A percentile compares a stretch with the other conserved stretches of the same genome.
phyloP scores from a whole-genome alignment of 2,329 filamentous ascomycete species.

The Hirsutella thompsonii region DNA sequence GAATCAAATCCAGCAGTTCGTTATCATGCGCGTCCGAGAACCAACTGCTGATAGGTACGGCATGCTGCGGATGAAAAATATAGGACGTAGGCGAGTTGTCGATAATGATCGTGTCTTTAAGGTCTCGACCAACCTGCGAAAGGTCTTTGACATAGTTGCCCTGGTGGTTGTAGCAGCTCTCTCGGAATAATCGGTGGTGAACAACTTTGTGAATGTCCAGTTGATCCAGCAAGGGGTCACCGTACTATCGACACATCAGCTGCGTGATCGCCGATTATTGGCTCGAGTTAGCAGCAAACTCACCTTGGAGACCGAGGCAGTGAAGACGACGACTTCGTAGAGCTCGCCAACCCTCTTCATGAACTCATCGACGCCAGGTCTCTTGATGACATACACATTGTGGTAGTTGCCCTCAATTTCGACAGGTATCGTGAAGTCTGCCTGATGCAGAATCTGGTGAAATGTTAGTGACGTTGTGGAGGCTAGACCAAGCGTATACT shows the following conservation, averaged over 20 bases:
- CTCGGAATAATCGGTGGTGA: conserved; percentile 89
- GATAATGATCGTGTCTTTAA: conserved; percentile 97
- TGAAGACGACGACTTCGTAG: conserved; percentile 98
- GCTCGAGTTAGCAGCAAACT: conserved; percentile 2
- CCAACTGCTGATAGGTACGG: conserved; percentile 98
- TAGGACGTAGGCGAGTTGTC: conserved; percentile 99
- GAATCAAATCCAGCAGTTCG: conserved; percentile 92
- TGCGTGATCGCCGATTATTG: not conserved
- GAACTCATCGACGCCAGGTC: conserved; percentile 95
- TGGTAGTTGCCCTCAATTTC: conserved; percentile 99
- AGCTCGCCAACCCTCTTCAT: conserved; percentile 97
- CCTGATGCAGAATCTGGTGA: conserved; percentile 81
- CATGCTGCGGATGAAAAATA: conserved; percentile 98
- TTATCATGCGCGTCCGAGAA: conserved; percentile 99
- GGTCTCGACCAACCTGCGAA: conserved; percentile 88
- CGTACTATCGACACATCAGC: conserved; percentile 50
- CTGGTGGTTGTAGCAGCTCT: conserved; percentile 98
- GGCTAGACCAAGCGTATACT: conserved; percentile 4
- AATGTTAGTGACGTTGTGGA: conserved; percentile 2
- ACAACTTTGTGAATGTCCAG: conserved; percentile 95
- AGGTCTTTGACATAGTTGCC: conserved; percentile 99
- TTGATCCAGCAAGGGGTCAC: conserved; percentile 89
- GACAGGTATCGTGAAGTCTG: conserved; percentile 96
- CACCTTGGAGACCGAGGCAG: conserved; percentile 95
- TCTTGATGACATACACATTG: conserved; percentile 98